Base-by-base conservation (phyloP, 805 yeast genomes). In the Candida palmyrensis region DNA sequence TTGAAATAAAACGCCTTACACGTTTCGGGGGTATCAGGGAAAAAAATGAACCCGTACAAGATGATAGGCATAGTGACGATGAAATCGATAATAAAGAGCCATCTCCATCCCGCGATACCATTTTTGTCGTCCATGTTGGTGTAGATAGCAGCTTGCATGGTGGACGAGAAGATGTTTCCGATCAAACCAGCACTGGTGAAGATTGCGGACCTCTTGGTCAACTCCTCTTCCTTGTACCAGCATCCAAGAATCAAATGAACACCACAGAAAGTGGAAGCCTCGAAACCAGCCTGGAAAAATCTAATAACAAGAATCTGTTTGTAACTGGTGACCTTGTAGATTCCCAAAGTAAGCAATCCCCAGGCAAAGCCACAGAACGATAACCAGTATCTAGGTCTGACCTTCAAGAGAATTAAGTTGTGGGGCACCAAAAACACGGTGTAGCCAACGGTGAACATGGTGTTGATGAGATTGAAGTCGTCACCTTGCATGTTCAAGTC, bases 61-160 rank as follows among this genome's bases (percentile, higher is more conserved):
- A 73, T 71, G 35, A 78, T 70, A 2, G 82, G 82, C 3, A 77
- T 45, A 1, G 83, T 76, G 28, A 77, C 63, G 20, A 73, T 45
- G 42, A 75, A 77, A 52, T 78, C 82, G 40, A 78, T 73, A 28
- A 79, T 72, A 47, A 76, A 79, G n/a, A 77, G 69, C 83, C 83
- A 77, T 51, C 79, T 65, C 82, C 82, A 77, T 6, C 84, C 83
- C 3, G 66, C 63, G 11, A 77, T 49, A 1, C 79, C 79, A n/a
- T 53, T 50, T 14, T 42, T 49, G 35, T 73, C 71, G 42, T 70
- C 52, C 62, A 75, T 57, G 41, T 63, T 62, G 13, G 49, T 53
- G 43, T 65, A 67, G 23, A 75, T 74, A 2, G 75, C 71, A n/a
- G 70, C 67, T 47, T 75, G 81, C 70, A 76, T 64, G n/a, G 71